These are phyloP conservation scores for Colletotrichum eremochloae DNA, from an alignment of 2,329 filamentous ascomycete genomes.

Conservation along the genomic window DNA sequence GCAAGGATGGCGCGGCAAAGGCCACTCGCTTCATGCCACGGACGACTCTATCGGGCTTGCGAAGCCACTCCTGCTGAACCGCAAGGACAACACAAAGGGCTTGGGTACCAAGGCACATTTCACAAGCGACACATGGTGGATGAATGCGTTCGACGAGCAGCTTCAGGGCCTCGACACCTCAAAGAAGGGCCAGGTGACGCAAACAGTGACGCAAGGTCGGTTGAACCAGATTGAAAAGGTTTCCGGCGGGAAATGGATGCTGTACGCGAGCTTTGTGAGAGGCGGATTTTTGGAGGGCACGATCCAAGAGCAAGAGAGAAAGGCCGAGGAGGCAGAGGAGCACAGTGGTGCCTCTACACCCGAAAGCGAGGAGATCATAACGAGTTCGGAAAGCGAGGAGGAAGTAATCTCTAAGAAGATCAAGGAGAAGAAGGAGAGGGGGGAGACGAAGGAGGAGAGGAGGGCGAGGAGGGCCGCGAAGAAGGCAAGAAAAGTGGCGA, in stretches of 20 bases:
- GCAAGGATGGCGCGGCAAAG: constrained; percentile 91
- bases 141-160: constrained; percentile 92
- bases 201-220: constrained; percentile 68
- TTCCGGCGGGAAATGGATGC: constrained; percentile 68
- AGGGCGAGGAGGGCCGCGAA: constrained; percentile 48
- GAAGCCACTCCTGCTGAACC: constrained; percentile 84
- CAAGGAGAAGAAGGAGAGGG: constrained; percentile 45
- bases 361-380: constrained; percentile 44
- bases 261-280: constrained; percentile 88
- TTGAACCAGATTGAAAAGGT: constrained; percentile 69
- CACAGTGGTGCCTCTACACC: constrained; percentile 36
- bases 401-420: constrained; percentile 71
- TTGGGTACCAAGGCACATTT: constrained; percentile 81
- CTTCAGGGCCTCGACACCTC: constrained; percentile 82
- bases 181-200: constrained; percentile 66
- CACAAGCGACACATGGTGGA: constrained; percentile 92
- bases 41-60: constrained; percentile 81
- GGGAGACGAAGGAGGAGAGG: constrained; percentile 49
- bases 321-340: constrained; percentile 37
- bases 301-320: constrained; percentile 53
- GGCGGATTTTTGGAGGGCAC: constrained; percentile 85
- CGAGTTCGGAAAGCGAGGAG: constrained; percentile 12
- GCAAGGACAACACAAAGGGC: constrained; percentile 85
- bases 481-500: constrained; percentile 50
- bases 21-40: constrained; percentile 86